Conservation (phyloP, 495 filamentous ascomycete genomes). For the Hypoxylon fragiforme region DNA sequence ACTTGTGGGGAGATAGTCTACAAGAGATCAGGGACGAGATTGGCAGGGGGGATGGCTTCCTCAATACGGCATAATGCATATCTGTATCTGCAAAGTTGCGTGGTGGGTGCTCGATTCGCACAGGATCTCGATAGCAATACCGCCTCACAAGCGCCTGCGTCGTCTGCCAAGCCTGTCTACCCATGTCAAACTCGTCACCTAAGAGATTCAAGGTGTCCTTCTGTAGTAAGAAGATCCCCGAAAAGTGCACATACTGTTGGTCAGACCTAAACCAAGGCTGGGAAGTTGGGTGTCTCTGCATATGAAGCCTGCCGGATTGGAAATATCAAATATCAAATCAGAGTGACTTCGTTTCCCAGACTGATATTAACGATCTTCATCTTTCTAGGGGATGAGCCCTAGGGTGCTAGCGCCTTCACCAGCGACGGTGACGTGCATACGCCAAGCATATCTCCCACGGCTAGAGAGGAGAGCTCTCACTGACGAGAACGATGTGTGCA, state of each 20-base stretch:
- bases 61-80: conserved; percentile 9
- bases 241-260: conserved; percentile 6
- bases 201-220: not conserved
- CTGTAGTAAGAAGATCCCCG: conserved; percentile 18
- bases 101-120: conserved; percentile 7
- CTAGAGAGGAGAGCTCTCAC: conserved; percentile 1
- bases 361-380: not conserved
- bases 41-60: conserved; percentile 11
- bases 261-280: conserved; percentile 5
- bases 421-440: conserved; percentile 27
- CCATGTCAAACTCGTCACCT: conserved; percentile 4
- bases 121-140: conserved; percentile 13
- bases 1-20: conserved; percentile 5
- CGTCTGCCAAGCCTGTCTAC: conserved; percentile 22
- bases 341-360: conserved; percentile 2
- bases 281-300: not conserved
- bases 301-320: not conserved
- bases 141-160: conserved; percentile 5
- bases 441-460: conserved; percentile 2
- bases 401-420: conserved; percentile 12
- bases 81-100: conserved; percentile 10
- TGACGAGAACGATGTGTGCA: too few species aligned
- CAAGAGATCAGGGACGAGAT: conserved; percentile 10
- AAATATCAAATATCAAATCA: not conserved
- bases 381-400: conserved; percentile 12